Evolutionary conservation across 495 filamentous ascomycete species (phyloP), one percentile per base, ranked within the genome.

Genomic region (Podospora comata): DNA sequence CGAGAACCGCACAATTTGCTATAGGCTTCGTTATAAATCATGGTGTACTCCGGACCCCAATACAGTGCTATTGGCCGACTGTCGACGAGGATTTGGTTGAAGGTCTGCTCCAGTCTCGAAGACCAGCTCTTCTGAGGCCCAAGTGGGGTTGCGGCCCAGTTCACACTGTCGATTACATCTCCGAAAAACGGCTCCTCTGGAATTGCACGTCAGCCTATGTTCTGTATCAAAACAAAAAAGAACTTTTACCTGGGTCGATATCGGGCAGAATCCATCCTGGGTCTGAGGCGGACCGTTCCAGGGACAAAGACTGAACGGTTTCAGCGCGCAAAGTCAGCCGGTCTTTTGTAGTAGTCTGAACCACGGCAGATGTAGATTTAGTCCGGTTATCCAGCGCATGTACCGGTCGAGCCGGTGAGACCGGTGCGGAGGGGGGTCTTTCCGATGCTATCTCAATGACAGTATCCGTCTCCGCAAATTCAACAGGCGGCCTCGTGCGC

Each of bases 121-220:
- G 75, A 74, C 88, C 88, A 90, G 26, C 69, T 72, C 26, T 86
- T 81, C 60, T 89, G 88, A 3, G 87, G 86, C 7, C 88, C 88
- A 3, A 90, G 77, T n/a, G 81, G 72, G 0, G 88, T 90, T 5
- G 75, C 65, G 0, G 82, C 81, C 88, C 88, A 90, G 74, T 90
- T 83, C 18, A 78, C 70, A 32, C 67, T 69, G 59, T 74, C 64
- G 48, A 80, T 74, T 0, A 77, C 74, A 44, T 79, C 72, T 5
- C 77, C 64, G 60, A 79, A 80, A 2, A 72, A 72, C 7, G 66
- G 72, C 69, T 76, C 73, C 55, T 80, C 77, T 77, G 57, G 6
- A 58, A 23, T 9, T 13, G 26, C 0, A 64, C 27, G 19, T 65
- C 5, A 57, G 48, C 23, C 26, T 18, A 4, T 23, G 32, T 44